Percentiles rank a stretch among this genome's conserved stretches.
These are phyloP conservation scores for Kentomonas sorsogonicus DNA, from an alignment of 208 protist species.

Conservation along the genomic window DNA sequence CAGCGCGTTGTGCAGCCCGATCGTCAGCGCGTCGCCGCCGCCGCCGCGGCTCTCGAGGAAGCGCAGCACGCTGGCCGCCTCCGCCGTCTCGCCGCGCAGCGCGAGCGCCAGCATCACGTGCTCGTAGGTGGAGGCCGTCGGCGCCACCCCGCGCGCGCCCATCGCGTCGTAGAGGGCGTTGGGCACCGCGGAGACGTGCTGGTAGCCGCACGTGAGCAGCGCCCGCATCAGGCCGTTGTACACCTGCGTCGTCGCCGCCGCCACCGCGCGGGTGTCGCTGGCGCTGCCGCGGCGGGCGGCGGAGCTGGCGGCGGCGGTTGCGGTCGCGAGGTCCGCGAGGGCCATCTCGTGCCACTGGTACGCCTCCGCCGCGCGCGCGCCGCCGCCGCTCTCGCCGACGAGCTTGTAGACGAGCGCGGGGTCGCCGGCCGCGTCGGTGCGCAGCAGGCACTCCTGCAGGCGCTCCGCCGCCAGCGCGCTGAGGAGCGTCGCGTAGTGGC, in stretches of 20 bases:
- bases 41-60: constrained; percentile 61
- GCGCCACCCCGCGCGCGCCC: constrained; percentile 53
- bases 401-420: constrained; percentile 74
- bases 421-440: constrained; percentile 65
- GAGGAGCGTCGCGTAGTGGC: constrained; percentile 55
- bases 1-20: constrained; percentile 72
- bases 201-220: constrained; percentile 73
- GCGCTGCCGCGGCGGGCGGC: constrained; percentile 5
- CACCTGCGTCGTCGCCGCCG: constrained; percentile 56
- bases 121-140: constrained; percentile 80
- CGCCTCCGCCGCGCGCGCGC: constrained; percentile 71
- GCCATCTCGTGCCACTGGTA: constrained; percentile 73
- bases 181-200: constrained; percentile 56
- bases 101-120: constrained; percentile 57
- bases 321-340: constrained; percentile 22
- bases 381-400: constrained; percentile 59
- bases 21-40: constrained; percentile 52
- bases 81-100: constrained; percentile 62
- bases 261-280: constrained; percentile 8
- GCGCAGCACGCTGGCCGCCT: constrained; percentile 71
- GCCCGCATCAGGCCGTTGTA: constrained; percentile 72
- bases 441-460: constrained; percentile 45
- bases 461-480: constrained; percentile 32
- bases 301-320: neutral
- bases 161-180: constrained; percentile 78